Evolutionary conservation across 768 basidiomycete genomes (phyloP), one percentile per base, ranked within the genome.

Genomic region (Pluteus cervinus): DNA sequence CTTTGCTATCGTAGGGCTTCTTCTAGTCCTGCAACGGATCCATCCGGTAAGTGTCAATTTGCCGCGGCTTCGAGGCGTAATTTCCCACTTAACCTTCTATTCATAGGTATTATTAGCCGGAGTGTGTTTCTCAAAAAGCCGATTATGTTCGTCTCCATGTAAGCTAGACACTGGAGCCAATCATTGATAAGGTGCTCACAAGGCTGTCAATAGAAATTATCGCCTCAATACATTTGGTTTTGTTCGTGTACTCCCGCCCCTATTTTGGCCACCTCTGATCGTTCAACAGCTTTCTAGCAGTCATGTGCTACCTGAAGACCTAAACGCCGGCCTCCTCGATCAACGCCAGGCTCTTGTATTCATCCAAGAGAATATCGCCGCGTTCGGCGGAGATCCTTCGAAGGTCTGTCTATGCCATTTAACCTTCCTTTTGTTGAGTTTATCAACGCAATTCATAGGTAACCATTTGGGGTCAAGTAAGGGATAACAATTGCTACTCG

Each of bases 291-390:
- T 79, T 18, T 57, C 76, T 2, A 77, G 76, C 38, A 41, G 55
- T 1, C 53, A 61, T 36, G 62, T 75, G 5, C 54, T 61, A 1
- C 55, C 71, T 0, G 50, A 70, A 43, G 72, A 78, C 43, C 57
- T 79, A 18, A 81, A 82, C 43, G 66, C 67, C 2, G 81, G 81
- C 10, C 56, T 83, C 11, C 61, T 59, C 23, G 83, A 86, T 51
- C 79, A 84, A 54, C 59, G 66, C 1, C 59, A 65, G 22, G 79
- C 79, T 0, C 55, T 87, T 0, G 46, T 59, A 11, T 86, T 81
- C 54, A 57, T 85, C 1, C 71, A 81, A 43, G 61, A 77, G n/a
- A 80, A 86, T 46, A 75, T 84, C 12, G 68, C 61, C 3, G 66
- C 67, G 3, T 85, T 85, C 48, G 80, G 80, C 9, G 81, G 81